phyloP scores from a whole-genome alignment of 208 protist species.

The Wallacemonas sp. region DNA sequence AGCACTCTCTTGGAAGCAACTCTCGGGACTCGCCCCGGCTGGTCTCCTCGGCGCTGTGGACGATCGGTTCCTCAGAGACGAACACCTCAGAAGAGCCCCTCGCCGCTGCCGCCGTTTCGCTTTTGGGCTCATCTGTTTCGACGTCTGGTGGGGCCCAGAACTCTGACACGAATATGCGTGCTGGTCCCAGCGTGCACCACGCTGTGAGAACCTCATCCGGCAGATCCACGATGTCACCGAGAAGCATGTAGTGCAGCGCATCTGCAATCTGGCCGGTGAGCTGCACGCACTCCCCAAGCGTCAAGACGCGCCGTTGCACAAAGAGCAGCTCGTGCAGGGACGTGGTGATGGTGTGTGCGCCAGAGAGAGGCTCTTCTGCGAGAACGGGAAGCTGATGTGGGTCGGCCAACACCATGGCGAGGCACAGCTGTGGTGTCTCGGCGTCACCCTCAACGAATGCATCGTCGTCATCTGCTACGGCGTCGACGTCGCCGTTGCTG shows the following conservation, averaged over 20 bases:
- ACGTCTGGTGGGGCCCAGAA: not conserved
- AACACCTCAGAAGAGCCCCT: not conserved
- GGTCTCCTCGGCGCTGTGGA: not conserved
- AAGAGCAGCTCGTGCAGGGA: constrained; percentile 54
- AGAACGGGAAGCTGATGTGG: constrained; percentile 6
- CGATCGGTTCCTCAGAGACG: not conserved
- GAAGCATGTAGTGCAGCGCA: constrained; percentile 69
- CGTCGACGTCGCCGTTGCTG: no score
- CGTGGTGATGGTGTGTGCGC: not conserved
- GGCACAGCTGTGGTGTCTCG: constrained; percentile 1
- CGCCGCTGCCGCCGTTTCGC: not conserved
- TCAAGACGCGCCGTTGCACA: constrained; percentile 33
- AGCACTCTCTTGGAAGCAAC: no score
- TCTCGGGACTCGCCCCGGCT: no score
- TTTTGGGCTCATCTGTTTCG: not conserved
- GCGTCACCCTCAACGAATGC: no score
- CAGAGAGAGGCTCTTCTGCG: not conserved
- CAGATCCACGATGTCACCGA: constrained; percentile 42
- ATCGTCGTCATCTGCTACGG: no score
- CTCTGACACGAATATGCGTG: constrained; percentile 48
- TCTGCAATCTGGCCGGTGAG: constrained; percentile 61
- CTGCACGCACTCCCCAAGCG: constrained; percentile 36
- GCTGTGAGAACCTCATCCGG: constrained; percentile 34
- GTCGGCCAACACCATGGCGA: constrained; percentile 8
- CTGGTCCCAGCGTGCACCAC: constrained; percentile 58